Base-by-base conservation (phyloP, 179 eudicot genomes). In the Nepenthes alata region DNA sequence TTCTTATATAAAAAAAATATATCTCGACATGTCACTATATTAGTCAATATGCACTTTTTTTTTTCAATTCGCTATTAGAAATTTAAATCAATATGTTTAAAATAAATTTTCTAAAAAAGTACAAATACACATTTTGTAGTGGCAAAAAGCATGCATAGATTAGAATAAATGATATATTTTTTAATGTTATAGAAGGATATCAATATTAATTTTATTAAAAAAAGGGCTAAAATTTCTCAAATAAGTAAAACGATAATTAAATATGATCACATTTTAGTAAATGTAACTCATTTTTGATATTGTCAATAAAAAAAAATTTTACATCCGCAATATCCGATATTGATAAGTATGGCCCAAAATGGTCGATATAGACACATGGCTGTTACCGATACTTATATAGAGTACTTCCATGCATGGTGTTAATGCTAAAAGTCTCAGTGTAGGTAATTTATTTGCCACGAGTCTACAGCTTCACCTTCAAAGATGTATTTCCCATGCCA, bases 401-500 rank as follows among this genome's bases (percentile, higher is more conserved):
- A 25, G 2, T 35, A 37, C 37, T 34, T 34, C 47, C 2, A 50
- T 14, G 15, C 15, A 16, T 45, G 34, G 45, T 41, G 45, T 41
- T 41, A 4, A 41, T 41, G 45, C 45, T 41, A 4, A 41, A 41
- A 41, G 5, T 41, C 45, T 34, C 12, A 55, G 16, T 37, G 41
- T 53, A 57, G 36, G 41, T 3, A 11, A 35, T 47, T 59, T 10
- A 47, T 48, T n/a, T 6, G 10, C 12, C 15, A 53, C 47, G 48
- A 39, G 50, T 34, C 35, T 14, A 58, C 44, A 44, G 10, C 37
- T 10, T 74, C 68, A 78, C 82, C 82, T 78, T 78, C 63, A 67
- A 41, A 38, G 77, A 47, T 35, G 66, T 14, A 52, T 51, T 78
- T 35, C 67, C 75, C 48, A 72, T 37, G 6, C 49, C 35, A 35